Conservation (phyloP, 768 basidiomycete species). For the Amanita phalloides region DNA sequence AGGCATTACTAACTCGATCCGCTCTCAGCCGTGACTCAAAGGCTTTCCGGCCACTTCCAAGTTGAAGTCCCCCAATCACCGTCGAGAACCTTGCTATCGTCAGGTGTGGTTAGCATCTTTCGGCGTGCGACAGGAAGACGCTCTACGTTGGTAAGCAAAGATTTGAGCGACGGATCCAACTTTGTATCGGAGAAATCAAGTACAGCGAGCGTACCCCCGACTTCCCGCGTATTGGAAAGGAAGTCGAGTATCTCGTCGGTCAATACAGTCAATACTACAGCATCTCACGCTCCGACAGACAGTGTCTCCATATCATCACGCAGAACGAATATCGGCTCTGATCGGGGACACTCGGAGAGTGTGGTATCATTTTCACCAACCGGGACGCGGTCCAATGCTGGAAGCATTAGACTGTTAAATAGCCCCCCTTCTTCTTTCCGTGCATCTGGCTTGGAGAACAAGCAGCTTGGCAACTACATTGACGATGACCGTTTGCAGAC, state of each 20-base stretch:
- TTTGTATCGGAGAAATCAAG: constrained; percentile 26
- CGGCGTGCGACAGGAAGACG: constrained; percentile 35
- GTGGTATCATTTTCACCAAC: constrained; percentile 18
- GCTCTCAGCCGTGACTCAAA: constrained; percentile 21
- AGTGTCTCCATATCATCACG: constrained; percentile 34
- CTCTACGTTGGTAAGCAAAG: constrained; percentile 23
- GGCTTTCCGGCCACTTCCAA: constrained; percentile 27
- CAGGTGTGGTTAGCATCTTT: constrained; percentile 40
- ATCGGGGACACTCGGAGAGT: constrained; percentile 18
- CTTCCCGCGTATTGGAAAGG: constrained; percentile 29
- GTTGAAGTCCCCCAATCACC: constrained; percentile 33
- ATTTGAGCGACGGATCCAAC: constrained; percentile 40
- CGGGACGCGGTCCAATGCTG: constrained; percentile 31
- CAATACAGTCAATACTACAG: constrained; percentile 33
- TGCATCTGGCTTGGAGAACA: constrained; percentile 25
- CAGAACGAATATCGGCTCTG: constrained; percentile 18
- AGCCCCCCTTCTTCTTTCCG: constrained; percentile 55
- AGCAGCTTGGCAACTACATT: constrained; percentile 25
- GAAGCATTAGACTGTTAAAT: constrained; percentile 33
- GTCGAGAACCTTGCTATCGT: constrained; percentile 42
- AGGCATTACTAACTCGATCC: not conserved
- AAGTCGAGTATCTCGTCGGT: constrained; percentile 41
- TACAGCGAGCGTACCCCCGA: constrained; percentile 27
- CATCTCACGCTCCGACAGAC: constrained; percentile 26
- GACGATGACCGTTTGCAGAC: constrained; percentile 51